Base-by-base conservation (phyloP, 2,329 filamentous ascomycete species). In the Neoascochyta sp. region DNA sequence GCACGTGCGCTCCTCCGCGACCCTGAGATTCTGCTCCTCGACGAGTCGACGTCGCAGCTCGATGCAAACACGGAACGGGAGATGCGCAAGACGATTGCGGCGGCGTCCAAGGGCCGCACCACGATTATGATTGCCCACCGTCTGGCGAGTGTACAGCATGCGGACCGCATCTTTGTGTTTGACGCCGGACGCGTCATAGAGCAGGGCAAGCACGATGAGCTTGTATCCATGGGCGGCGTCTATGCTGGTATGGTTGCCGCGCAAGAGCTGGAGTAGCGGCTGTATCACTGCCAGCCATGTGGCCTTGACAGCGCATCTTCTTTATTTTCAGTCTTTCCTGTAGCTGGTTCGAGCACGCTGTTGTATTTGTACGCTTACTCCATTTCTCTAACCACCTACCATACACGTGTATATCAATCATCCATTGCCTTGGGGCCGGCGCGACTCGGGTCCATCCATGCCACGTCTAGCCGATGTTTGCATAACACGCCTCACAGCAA, bases 121-220 rank as follows among this genome's bases (percentile, higher is more conserved):
- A 85, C 84, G 39, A 69, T 92, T 3, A 83, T 83, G 3, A 83
- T 92, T 8, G 86, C 86, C 1, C 86, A 90, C 57, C 71, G 85
- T 9, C 67, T 90, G 27, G 81, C 81, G 0, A 90, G 83, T 9
- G 79, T 89, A 12, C 83, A 85, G 58, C 82, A 88, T 45, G 83
- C 84, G 1, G 80, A 90, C 56, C 67, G 80, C n/a, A 89, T 89
- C 22, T 86, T 85, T 47, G 83, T 90, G 0, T 76, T 92, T 26
- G 82, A 83, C 8, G 73, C 80, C 38, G 78, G 81, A 14, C 73
- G 58, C 13, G 70, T 83, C 20, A 64, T 77, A 2, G 78, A 83
- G 51, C 62, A 67, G 32, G 80, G 82, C n/a, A 71, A 71, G 12
- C 78, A 83, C 51, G 64, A 67, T 4, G 75, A 80, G 47, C 61